These are phyloP conservation scores for Novymonas esmeraldas DNA, from an alignment of 208 protist species.

Conservation along the genomic window DNA sequence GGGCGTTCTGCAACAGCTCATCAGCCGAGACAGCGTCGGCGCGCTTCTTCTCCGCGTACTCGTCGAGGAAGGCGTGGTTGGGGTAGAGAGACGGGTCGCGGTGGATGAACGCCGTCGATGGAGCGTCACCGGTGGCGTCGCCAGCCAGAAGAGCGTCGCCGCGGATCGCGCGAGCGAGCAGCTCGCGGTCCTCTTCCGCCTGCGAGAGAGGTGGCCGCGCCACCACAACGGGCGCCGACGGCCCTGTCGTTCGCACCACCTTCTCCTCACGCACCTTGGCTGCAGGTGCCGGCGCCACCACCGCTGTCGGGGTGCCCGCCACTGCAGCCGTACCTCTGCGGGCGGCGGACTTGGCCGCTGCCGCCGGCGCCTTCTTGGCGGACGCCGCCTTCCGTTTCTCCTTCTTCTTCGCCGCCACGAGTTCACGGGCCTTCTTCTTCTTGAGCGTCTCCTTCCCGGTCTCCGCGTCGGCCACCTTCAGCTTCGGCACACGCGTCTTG, in stretches of 20 bases:
- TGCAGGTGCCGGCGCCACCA: too few relatives aligned
- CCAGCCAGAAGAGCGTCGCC: slow-evolving; percentile 33
- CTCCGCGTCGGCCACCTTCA: slow-evolving; percentile 37
- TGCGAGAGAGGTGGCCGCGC: not conserved
- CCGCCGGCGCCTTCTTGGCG: slow-evolving; percentile 2
- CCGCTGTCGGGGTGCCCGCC: not conserved
- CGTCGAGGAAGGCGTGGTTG: slow-evolving; percentile 63
- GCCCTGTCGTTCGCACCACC: not conserved
- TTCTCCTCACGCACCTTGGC: slow-evolving; percentile 1
- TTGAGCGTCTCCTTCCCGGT: slow-evolving; percentile 59
- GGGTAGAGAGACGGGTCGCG: slow-evolving; percentile 48
- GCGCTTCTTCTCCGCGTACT: slow-evolving; percentile 74
- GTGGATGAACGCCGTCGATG: slow-evolving; percentile 11
- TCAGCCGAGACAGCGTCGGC: slow-evolving; percentile 64
- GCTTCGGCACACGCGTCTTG: slow-evolving; percentile 48
- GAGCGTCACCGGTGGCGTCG: not conserved
- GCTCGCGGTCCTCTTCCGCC: slow-evolving; percentile 32
- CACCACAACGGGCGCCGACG: not conserved
- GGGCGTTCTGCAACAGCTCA: slow-evolving; percentile 60
- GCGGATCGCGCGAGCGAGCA: slow-evolving; percentile 63
- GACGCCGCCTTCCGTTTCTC: slow-evolving; percentile 32
- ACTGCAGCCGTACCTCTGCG: not conserved
- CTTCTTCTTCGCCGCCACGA: slow-evolving; percentile 36
- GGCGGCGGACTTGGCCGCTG: not conserved
- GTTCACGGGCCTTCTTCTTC: slow-evolving; percentile 53